phyloP scores from a whole-genome alignment of 495 filamentous ascomycete genomes.

The Amorphotheca resinae region DNA sequence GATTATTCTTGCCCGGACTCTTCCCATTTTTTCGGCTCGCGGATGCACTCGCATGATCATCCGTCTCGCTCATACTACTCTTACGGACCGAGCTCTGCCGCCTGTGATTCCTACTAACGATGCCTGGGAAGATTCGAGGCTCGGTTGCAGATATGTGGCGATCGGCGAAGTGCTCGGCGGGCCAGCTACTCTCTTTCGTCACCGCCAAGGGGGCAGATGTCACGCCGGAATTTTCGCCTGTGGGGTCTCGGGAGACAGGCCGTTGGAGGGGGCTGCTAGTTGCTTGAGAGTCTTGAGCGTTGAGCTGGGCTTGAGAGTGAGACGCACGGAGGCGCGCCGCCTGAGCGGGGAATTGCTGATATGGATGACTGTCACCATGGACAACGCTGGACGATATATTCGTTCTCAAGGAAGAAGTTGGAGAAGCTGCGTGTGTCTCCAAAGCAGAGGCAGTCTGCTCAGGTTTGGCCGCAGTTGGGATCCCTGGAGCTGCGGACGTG shows the following conservation, averaged over 20 bases:
- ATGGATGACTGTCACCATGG: constrained; percentile 2
- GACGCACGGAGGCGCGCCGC: constrained; percentile 16
- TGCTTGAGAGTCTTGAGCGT: constrained; percentile 11
- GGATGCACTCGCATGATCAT: too few species aligned
- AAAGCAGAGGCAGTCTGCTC: constrained; percentile 10
- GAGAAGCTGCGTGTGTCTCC: constrained; percentile 9
- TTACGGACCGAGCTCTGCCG: too few species aligned
- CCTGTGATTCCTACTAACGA: constrained; percentile 47
- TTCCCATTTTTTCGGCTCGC: too few species aligned
- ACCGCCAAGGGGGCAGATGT: constrained; percentile 12
- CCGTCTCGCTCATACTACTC: too few species aligned
- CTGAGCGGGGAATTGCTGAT: constrained; percentile 21
- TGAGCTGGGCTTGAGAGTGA: constrained; percentile 14
- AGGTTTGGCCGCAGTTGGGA: constrained; percentile 10
- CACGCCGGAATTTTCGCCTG: constrained; percentile 12
- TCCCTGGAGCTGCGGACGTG: constrained; percentile 22
- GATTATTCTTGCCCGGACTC: too few species aligned
- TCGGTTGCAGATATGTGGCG: constrained; percentile 41
- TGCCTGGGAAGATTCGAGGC: constrained; percentile 60
- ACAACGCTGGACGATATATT: constrained; percentile 6
- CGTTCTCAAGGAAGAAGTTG: constrained; percentile 14
- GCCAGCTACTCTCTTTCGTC: constrained; percentile 14
- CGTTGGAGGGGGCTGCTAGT: constrained; percentile 11
- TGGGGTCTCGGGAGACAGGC: constrained; percentile 19
- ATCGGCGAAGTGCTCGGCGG: constrained; percentile 19